A percentile compares a stretch with the other conserved stretches of the same genome.
Conservation (phyloP, 2,329 filamentous ascomycete species). For the Macrophomina phaseolina region DNA sequence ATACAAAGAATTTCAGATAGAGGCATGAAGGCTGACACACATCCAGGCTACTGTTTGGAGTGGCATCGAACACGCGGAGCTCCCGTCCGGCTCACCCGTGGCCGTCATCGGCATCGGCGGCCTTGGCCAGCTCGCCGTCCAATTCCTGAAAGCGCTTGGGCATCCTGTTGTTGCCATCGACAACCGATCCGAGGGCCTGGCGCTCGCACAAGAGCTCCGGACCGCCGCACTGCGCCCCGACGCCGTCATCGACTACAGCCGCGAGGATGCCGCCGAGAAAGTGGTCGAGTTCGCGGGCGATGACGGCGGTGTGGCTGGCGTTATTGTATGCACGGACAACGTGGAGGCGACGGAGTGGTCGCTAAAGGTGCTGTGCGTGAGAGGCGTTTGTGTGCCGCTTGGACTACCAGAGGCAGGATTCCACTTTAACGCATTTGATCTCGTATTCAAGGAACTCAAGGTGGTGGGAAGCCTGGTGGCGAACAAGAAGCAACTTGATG, state of each 20-base stretch:
- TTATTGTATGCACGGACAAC: conserved; percentile 39
- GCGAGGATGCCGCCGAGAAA: background rate
- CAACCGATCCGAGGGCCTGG: conserved; percentile 34
- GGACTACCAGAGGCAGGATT: conserved; percentile 36
- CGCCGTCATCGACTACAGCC: background rate
- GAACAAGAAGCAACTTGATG: conserved; percentile 34
- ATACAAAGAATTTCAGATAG: no score
- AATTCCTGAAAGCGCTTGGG: conserved; percentile 36
- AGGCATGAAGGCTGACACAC: no score
- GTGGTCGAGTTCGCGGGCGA: background rate
- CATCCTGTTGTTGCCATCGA: conserved; percentile 36
- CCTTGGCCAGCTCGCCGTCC: conserved; percentile 31
- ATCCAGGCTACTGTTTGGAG: background rate
- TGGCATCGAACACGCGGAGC: background rate
- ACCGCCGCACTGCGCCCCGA: background rate
- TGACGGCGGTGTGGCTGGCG: conserved; percentile 28
- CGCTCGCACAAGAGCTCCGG: background rate
- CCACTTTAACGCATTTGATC: conserved; percentile 35
- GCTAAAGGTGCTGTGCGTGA: conserved; percentile 34
- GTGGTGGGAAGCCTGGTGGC: conserved; percentile 38
- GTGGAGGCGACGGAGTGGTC: conserved; percentile 36
- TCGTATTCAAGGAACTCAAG: conserved; percentile 35
- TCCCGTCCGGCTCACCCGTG: conserved; percentile 11
- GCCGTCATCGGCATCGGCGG: conserved; percentile 30
- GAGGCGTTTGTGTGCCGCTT: conserved; percentile 35